Evolutionary conservation across 768 basidiomycete species (phyloP), one percentile per base, ranked within the genome.

Genomic region (Boletus huronensis): DNA sequence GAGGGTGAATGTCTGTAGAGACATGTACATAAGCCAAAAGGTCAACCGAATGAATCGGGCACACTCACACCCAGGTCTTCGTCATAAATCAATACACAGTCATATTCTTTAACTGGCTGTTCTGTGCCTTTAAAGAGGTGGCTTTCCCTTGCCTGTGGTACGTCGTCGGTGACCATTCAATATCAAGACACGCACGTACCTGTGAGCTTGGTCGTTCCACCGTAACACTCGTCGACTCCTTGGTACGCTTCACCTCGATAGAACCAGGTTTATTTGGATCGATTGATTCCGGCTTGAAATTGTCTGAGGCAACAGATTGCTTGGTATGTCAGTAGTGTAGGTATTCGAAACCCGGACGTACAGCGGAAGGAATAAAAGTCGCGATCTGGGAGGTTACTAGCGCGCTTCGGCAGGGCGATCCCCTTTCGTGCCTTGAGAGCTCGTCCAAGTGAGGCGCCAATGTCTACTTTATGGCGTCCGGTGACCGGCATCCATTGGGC

Each of bases 341-440:
- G 40, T 3, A 48, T 44, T n/a, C 25, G 32, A 35, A 55, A 40
- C 48, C 19, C 38, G 52, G 25, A 77, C 85, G 58, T 58, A 90
- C 89, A 91, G 60, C 86, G 78, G 62, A 91, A 81, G n/a, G 86
- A 82, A 66, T 85, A 88, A 69, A 88, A 88, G 59, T 88, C 85
- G 50, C 80, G 77, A 64, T 83, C 82, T 26, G 84, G 82, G 51
- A 82, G 72, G 52, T 76, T 76, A 9, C 49, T 64, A 35, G 61
- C 66, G 19, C 67, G 76, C 68, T 67, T 78, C 71, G 57, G 72
- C 43, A 61, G 75, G 6, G 77, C 70, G 1, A 74, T 72, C 25
- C 81, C 82, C 62, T 82, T 84, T 62, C 88, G 82, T 10, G 85
- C 82, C 66, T 83, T 88, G 64, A 91, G 77, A 4, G 84, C 80